These are phyloP conservation scores for Cryptococcus depauperatus DNA, from an alignment of 1,284 basidiomycete species.

Conservation along the genomic window DNA sequence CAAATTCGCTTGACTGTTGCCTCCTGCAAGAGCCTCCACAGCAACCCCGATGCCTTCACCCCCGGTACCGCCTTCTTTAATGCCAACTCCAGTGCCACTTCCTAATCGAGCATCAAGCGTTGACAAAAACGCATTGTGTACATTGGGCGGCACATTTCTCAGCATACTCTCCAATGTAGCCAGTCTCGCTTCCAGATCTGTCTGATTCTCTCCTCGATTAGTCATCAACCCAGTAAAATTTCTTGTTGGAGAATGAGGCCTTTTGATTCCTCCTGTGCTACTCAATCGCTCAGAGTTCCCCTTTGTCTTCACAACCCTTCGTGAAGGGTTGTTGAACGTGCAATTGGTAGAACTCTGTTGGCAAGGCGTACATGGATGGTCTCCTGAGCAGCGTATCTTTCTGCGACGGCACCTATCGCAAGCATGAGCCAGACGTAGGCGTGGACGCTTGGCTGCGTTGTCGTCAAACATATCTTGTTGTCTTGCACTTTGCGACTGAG, in stretches of 20 bases:
- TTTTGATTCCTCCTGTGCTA: constrained; percentile 19
- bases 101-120: constrained; percentile 40
- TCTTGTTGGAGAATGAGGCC: constrained; percentile 25
- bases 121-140: constrained; percentile 44
- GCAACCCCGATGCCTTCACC: constrained; percentile 34
- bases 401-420: constrained; percentile 40
- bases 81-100: constrained; percentile 33
- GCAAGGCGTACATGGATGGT: constrained; percentile 46
- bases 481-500: neutral
- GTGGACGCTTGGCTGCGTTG: constrained; percentile 35
- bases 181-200: constrained; percentile 41
- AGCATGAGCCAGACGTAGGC: constrained; percentile 41
- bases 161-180: constrained; percentile 44
- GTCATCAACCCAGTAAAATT: constrained; percentile 5
- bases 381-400: constrained; percentile 45
- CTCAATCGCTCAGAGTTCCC: constrained; percentile 1
- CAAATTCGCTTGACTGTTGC: neutral
- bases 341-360: constrained; percentile 42
- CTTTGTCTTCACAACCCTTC: constrained; percentile 39
- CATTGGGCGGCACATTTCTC: constrained; percentile 44
- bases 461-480: neutral
- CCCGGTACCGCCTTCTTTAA: constrained; percentile 36
- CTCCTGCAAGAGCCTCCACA: constrained; percentile 30
- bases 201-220: constrained; percentile 22
- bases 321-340: constrained; percentile 45